Percentiles rank a stretch among this genome's conserved stretches.
These are phyloP conservation scores for Anaeromyces robustus DNA, from an alignment of 192 early-diverging fungal species.

Conservation along the genomic window DNA sequence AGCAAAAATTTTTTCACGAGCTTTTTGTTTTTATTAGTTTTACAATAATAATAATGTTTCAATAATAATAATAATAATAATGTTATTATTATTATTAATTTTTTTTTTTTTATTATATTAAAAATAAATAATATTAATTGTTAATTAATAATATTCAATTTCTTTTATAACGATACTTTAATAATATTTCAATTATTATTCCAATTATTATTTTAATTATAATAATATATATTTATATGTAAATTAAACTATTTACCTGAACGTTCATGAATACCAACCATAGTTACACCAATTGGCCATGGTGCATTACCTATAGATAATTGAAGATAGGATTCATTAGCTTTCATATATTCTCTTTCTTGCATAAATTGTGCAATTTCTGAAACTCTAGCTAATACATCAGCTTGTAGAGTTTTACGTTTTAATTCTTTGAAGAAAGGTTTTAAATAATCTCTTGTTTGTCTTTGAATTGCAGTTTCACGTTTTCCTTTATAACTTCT, in stretches of 20 bases:
- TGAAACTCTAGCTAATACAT: slow-evolving; percentile 75
- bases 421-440: slow-evolving; percentile 84
- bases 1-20: slow-evolving; percentile 91
- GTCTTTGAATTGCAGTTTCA: slow-evolving; percentile 62
- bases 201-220: not conserved
- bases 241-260: too few species aligned
- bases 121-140: too few species aligned
- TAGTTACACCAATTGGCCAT: slow-evolving; percentile 73
- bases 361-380: slow-evolving; percentile 81
- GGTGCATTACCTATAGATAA: slow-evolving; percentile 94
- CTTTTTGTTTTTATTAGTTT: slow-evolving; percentile 1
- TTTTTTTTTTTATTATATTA: too few species aligned
- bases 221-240: too few species aligned
- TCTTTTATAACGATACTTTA: too few species aligned
- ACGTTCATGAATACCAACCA: slow-evolving; percentile 81
- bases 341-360: slow-evolving; percentile 74
- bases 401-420: slow-evolving; percentile 51
- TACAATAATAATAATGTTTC: too few species aligned
- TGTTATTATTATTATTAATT: too few species aligned
- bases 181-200: too few species aligned
- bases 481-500: slow-evolving; percentile 65
- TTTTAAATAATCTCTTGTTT: slow-evolving; percentile 73
- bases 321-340: slow-evolving; percentile 84
- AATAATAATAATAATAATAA: too few species aligned
- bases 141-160: too few species aligned